These are phyloP conservation scores for Penicillium vulpinum DNA, from an alignment of 2,329 filamentous ascomycete species.

Conservation along the genomic window DNA sequence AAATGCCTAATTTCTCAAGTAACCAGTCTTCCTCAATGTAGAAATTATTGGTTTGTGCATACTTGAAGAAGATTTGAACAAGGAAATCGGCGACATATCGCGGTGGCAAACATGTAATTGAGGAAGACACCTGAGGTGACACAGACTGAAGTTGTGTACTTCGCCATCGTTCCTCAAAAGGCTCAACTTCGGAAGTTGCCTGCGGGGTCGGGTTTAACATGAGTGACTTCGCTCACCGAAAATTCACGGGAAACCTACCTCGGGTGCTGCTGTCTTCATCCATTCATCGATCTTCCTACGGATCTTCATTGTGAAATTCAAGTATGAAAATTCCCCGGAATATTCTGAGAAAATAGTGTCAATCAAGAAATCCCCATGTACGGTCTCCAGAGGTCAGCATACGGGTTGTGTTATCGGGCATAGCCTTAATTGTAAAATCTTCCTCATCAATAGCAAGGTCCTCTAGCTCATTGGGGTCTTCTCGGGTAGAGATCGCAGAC, in stretches of 20 bases:
- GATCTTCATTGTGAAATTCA: slow-evolving; percentile 48
- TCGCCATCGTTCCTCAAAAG: slow-evolving; percentile 46
- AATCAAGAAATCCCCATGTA: background rate
- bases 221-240: background rate
- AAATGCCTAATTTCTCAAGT: slow-evolving; percentile 38
- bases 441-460: slow-evolving; percentile 46
- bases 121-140: slow-evolving; percentile 38
- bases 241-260: slow-evolving; percentile 26
- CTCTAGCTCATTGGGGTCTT: slow-evolving; percentile 39
- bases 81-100: slow-evolving; percentile 48
- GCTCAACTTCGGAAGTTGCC: slow-evolving; percentile 40
- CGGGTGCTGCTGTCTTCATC: slow-evolving; percentile 41
- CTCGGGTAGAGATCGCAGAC: slow-evolving; percentile 30
- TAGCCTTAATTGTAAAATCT: slow-evolving; percentile 42
- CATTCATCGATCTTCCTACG: slow-evolving; percentile 45
- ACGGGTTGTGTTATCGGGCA: slow-evolving; percentile 44
- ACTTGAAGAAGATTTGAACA: slow-evolving; percentile 46
- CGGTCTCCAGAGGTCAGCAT: slow-evolving; percentile 10
- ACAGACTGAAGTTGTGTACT: slow-evolving; percentile 44
- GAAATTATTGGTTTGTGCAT: slow-evolving; percentile 47
- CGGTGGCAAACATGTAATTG: slow-evolving; percentile 44
- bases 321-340: slow-evolving; percentile 48
- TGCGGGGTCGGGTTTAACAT: slow-evolving; percentile 18
- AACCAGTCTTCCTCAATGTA: slow-evolving; percentile 47
- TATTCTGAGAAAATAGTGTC: slow-evolving; percentile 35